phyloP scores from a whole-genome alignment of 192 early-diverging fungal species.

The Podila epicladia region DNA sequence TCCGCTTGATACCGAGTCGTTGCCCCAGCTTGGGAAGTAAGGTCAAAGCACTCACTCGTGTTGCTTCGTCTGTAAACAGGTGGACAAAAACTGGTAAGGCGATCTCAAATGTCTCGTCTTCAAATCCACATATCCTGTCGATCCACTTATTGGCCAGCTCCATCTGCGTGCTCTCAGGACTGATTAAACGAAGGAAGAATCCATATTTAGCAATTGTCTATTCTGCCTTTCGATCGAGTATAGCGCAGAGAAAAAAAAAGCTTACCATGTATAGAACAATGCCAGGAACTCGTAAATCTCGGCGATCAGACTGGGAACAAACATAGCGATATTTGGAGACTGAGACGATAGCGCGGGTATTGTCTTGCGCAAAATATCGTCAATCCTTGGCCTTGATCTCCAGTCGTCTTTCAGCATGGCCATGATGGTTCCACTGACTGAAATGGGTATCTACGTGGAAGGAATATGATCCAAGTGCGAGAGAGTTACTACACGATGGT shows the following conservation, averaged over 20 bases:
- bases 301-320: constrained; percentile 56
- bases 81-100: constrained; percentile 63
- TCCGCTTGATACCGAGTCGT: constrained; percentile 57
- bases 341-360: constrained; percentile 55
- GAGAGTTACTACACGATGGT: neutral
- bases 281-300: constrained; percentile 70
- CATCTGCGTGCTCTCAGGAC: constrained; percentile 31
- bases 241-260: neutral
- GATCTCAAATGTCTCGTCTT: constrained; percentile 61
- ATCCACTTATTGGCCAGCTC: constrained; percentile 60
- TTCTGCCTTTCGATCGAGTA: neutral
- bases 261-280: constrained; percentile 59
- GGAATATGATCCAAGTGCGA: neutral
- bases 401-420: constrained; percentile 55
- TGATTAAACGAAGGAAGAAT: neutral
- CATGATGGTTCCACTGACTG: constrained; percentile 54
- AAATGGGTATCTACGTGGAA: constrained; percentile 52
- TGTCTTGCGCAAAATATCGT: constrained; percentile 58
- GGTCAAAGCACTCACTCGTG: constrained; percentile 56
- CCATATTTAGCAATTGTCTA: neutral
- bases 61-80: constrained; percentile 56
- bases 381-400: constrained; percentile 58
- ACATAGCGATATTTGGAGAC: constrained; percentile 53
- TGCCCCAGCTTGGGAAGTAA: constrained; percentile 64
- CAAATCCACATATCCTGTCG: constrained; percentile 55